Conservation (phyloP, 2,329 filamentous ascomycete genomes). For the Scytalidium sp. region DNA sequence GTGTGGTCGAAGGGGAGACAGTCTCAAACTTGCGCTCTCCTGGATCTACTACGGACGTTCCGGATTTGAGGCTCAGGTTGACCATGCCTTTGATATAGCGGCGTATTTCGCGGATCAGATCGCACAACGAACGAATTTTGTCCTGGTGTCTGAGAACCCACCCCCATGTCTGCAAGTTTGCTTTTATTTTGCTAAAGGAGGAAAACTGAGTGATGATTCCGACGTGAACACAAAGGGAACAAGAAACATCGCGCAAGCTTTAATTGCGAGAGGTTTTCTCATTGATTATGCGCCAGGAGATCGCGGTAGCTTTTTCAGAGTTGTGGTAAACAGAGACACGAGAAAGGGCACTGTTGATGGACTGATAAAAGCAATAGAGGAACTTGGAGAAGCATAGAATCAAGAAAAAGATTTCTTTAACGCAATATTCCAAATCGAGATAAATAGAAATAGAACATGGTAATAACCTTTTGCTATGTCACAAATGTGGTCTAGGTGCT, state of each 20-base stretch:
- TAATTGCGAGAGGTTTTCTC: slow-evolving; percentile 65
- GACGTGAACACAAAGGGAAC: slow-evolving; percentile 53
- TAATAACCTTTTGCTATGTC: too few species aligned
- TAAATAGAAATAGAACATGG: too few species aligned
- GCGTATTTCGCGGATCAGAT: slow-evolving; percentile 64
- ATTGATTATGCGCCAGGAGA: slow-evolving; percentile 50
- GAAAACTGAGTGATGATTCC: slow-evolving; percentile 39
- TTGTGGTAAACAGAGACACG: slow-evolving; percentile 64
- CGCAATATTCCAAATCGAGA: too few species aligned
- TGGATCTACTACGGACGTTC: slow-evolving; percentile 85
- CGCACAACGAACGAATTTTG: slow-evolving; percentile 54
- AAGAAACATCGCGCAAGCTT: slow-evolving; percentile 46
- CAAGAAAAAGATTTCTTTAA: too few species aligned
- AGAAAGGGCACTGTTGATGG: slow-evolving; percentile 57
- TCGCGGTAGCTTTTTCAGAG: slow-evolving; percentile 65
- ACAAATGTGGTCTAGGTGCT: too few species aligned
- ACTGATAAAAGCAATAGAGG: slow-evolving; percentile 56
- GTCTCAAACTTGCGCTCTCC: slow-evolving; percentile 79
- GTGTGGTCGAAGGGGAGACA: slow-evolving; percentile 84
- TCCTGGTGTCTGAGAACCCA: slow-evolving; percentile 70
- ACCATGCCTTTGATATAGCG: slow-evolving; percentile 71
- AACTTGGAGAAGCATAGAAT: slow-evolving; percentile 17
- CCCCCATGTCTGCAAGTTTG: slow-evolving; percentile 91
- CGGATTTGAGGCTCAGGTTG: slow-evolving; percentile 69
- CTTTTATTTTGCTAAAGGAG: slow-evolving; percentile 76